Evolutionary conservation across 2,329 filamentous ascomycete species (phyloP).

Genomic region (Fusarium sororula): DNA sequence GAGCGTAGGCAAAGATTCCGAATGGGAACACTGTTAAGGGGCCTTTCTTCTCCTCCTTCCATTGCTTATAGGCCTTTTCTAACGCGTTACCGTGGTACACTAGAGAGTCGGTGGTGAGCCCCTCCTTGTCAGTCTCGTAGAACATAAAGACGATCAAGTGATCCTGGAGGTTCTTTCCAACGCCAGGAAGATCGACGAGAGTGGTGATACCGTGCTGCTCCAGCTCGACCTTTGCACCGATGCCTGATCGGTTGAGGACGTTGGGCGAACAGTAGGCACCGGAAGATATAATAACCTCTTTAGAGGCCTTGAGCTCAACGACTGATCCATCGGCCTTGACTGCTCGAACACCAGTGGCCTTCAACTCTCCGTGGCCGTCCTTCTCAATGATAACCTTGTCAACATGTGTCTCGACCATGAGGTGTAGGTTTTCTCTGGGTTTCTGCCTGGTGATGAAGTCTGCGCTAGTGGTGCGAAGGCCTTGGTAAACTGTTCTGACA

Average conservation of each 20-base stretch:
- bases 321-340: constrained; percentile 54
- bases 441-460: constrained; percentile 58
- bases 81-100: constrained; percentile 64
- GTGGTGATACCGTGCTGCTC: constrained; percentile 53
- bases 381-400: constrained; percentile 61
- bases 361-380: constrained; percentile 45
- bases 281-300: constrained; percentile 52
- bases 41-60: constrained; percentile 66
- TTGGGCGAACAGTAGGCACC: constrained; percentile 62
- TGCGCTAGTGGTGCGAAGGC: constrained; percentile 61
- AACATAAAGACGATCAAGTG: constrained; percentile 66
- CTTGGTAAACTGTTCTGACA: constrained; percentile 61
- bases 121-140: constrained; percentile 64
- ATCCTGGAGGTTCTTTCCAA: constrained; percentile 62
- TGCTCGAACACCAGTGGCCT: constrained; percentile 55
- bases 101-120: constrained; percentile 62
- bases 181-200: constrained; percentile 56
- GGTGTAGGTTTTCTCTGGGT: constrained; percentile 54
- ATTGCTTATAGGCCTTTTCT: constrained; percentile 60
- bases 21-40: constrained; percentile 70
- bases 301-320: constrained; percentile 52
- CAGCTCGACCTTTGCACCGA: constrained; percentile 56
- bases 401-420: constrained; percentile 59
- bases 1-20: constrained; percentile 68
- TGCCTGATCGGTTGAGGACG: constrained; percentile 62